Evolutionary conservation across 441 rosid species (phyloP).

Genomic region (Bocquillonia castaneifolia): DNA sequence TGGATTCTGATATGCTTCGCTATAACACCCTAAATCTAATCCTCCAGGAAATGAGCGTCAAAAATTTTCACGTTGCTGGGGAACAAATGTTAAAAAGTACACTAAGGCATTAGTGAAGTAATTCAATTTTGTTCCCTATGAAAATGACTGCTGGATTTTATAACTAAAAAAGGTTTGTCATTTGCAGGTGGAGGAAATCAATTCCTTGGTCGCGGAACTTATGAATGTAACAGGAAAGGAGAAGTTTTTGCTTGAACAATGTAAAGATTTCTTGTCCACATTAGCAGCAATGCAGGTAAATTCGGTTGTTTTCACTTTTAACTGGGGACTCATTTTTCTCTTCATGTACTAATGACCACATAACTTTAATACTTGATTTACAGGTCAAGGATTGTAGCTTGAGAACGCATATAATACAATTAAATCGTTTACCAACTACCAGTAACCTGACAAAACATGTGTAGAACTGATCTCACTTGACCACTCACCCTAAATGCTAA

Average conservation of each 20-base stretch:
- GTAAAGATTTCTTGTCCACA: slow-evolving; percentile 54
- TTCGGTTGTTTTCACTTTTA: neutral
- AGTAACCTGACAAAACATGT: slow-evolving; percentile 65
- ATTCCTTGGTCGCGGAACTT: slow-evolving; percentile 54
- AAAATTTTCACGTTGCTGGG: neutral
- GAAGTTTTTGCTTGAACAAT: slow-evolving; percentile 51
- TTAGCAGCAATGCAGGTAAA: slow-evolving; percentile 74
- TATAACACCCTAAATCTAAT: neutral
- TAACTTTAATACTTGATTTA: slow-evolving; percentile 4
- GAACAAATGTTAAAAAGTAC: neutral
- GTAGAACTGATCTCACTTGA: slow-evolving; percentile 68
- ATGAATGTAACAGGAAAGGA: slow-evolving; percentile 51
- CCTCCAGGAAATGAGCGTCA: neutral
- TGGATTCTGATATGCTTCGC: no score
- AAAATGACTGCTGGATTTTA: slow-evolving; percentile 11
- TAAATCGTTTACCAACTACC: slow-evolving; percentile 36
- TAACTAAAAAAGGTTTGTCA: neutral
- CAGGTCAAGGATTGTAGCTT: slow-evolving; percentile 75
- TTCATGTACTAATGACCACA: neutral
- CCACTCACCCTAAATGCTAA: slow-evolving; percentile 56
- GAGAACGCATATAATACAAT: slow-evolving; percentile 60
- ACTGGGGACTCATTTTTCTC: slow-evolving; percentile 7
- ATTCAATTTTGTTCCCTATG: neutral
- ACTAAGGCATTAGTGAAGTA: neutral
- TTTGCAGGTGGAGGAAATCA: slow-evolving; percentile 56